Evolutionary conservation across 306 rosid species (phyloP), one percentile per base, ranked within the genome.

Genomic region (Gleditsia sinensis): DNA sequence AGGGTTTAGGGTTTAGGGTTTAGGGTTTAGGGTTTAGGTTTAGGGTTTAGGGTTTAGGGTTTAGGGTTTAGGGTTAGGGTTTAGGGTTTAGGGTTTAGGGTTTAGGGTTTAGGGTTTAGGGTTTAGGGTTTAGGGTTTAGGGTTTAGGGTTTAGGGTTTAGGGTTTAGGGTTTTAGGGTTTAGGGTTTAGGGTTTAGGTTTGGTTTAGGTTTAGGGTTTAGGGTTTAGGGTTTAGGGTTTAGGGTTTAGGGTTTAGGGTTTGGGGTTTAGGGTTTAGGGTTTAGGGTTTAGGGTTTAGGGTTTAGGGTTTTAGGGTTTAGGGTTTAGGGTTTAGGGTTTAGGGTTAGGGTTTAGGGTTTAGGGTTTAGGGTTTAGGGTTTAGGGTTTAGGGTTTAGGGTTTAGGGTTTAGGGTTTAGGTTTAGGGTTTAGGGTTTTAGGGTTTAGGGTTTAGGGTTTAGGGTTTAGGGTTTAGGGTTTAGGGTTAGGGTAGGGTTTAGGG

Each of bases 351-450:
- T 65, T 37, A 25, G 65, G 72, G 64, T 75, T 50, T 16, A 23
- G 34, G 65, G 72, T 50, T 63, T 51, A 21, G 14, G 79, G 65
- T 37, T 75, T 49, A 54, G 66, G 79, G 64, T 63, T 60, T 54
- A 21, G 69, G 69, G 69, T 60, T 73, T 49, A 40, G 72, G 79
- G 54, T 64, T 48, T 48, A 16, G 56, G 79, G 54, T 36, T 64
- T 21, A n/a, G 66, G 79, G 54, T 53, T 75, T 34, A 25, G 72
- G 79, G 64, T 39, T 75, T 49, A n/a, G 79, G 79, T 63, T 75
- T 64, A 32, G 23, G 66, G 73, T 30, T 51, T 65, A 49, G 23
- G 66, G 79, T 62, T 65, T 51, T 63, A 37, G 72, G 79, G 64
- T 16, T 16, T 75, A 27, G 66, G 79, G 55, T 64, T 50, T 63